These are phyloP conservation scores for Barnettozyma californica DNA, from an alignment of 805 yeast species.

Conservation along the genomic window DNA sequence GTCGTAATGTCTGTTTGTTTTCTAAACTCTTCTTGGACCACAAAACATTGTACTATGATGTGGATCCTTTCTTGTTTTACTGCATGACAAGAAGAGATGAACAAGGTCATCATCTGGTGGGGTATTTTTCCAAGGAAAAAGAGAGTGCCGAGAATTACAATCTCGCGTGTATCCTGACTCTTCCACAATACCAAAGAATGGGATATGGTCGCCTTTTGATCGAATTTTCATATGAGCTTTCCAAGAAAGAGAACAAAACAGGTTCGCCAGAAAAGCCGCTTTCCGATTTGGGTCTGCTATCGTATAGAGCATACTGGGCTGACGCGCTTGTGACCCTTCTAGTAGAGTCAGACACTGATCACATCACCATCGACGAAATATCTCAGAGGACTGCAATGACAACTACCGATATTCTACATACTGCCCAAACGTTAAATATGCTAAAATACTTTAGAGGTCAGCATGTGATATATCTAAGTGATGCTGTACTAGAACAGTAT, in stretches of 20 bases:
- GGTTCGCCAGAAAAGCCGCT: slow-evolving; percentile 98
- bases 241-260: slow-evolving; percentile 80
- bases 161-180: slow-evolving; percentile 92
- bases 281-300: slow-evolving; percentile 87
- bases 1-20: slow-evolving; percentile 88
- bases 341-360: slow-evolving; percentile 49
- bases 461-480: slow-evolving; percentile 81
- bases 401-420: slow-evolving; percentile 90
- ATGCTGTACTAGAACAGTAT: slow-evolving; percentile 71
- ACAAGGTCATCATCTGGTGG: slow-evolving; percentile 92
- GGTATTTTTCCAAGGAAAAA: slow-evolving; percentile 94
- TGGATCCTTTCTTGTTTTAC: slow-evolving; percentile 93
- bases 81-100: slow-evolving; percentile 91
- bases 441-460: slow-evolving; percentile 92
- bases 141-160: slow-evolving; percentile 94
- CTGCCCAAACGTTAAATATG: slow-evolving; percentile 86
- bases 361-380: slow-evolving; percentile 82
- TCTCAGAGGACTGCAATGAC: slow-evolving; percentile 89
- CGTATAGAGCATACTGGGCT: slow-evolving; percentile 96
- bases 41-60: slow-evolving; percentile 94
- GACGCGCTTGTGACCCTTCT: slow-evolving; percentile 75
- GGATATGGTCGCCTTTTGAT: slow-evolving; percentile 91
- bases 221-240: slow-evolving; percentile 88
- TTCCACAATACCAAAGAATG: slow-evolving; percentile 93
- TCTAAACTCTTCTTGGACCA: slow-evolving; percentile 90